Percentiles rank a stretch among this genome's conserved stretches.
phyloP scores from a whole-genome alignment of 2,329 filamentous ascomycete genomes.

The Didymosphaeria variabile region DNA sequence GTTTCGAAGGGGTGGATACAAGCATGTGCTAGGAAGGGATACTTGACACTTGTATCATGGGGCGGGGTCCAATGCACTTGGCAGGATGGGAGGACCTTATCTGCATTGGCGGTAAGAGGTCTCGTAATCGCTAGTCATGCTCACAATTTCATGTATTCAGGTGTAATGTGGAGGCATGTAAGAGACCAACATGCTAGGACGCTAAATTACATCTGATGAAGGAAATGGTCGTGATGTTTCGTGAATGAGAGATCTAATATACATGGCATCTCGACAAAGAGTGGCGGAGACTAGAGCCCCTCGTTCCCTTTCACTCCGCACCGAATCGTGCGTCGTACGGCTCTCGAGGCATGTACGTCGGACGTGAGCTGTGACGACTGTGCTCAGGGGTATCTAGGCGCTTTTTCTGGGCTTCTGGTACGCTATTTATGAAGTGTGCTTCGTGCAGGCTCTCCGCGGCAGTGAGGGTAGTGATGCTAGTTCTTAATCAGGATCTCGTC shows the following conservation, averaged over 20 bases:
- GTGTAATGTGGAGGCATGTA: too few relatives aligned
- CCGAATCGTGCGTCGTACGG: neutral
- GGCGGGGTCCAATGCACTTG: neutral
- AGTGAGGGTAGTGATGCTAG: neutral
- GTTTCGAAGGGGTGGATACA: neutral
- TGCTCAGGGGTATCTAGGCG: neutral
- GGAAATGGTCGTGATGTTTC: neutral
- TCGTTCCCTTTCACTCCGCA: neutral
- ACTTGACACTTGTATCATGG: neutral
- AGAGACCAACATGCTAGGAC: neutral
- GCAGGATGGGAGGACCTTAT: neutral
- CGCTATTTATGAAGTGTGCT: neutral
- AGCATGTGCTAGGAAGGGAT: neutral
- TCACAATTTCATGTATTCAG: too few relatives aligned
- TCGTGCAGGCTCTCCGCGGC: neutral
- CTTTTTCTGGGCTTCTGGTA: neutral
- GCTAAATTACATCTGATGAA: neutral
- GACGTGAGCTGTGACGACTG: neutral
- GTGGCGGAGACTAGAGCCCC: neutral
- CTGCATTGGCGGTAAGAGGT: neutral
- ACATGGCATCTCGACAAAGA: too few relatives aligned
- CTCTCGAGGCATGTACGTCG: neutral
- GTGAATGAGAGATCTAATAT: neutral
- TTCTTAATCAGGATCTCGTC: neutral
- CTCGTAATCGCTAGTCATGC: too few relatives aligned